phyloP scores from a whole-genome alignment of 1,284 basidiomycete species.

The Mycosarcoma maydis region DNA sequence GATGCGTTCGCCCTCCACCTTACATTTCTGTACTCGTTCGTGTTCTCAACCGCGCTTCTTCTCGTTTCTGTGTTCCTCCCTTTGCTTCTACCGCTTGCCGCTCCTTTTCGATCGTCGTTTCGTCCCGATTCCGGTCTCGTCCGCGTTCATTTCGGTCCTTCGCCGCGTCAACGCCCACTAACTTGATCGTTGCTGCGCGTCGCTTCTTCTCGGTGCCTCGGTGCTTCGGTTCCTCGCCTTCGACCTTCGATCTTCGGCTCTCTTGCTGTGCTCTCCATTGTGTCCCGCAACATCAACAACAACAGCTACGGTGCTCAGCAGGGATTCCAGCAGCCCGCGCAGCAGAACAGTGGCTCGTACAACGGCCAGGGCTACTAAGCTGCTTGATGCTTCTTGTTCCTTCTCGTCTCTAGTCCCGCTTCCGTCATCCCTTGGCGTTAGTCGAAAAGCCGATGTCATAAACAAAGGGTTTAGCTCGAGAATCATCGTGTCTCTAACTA shows the following conservation, averaged over 20 bases:
- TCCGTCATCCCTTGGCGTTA: no score
- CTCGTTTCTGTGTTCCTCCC: conserved; percentile 9
- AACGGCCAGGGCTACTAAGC: conserved; percentile 53
- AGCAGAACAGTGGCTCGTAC: conserved; percentile 43
- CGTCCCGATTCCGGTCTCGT: conserved; percentile 2
- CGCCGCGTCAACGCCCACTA: conserved; percentile 11
- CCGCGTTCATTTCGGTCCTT: background rate
- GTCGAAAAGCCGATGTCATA: no score
- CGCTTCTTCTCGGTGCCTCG: conserved; percentile 2
- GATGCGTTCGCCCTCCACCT: background rate
- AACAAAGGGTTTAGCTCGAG: no score
- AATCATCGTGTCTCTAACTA: no score
- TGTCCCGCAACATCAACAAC: conserved; percentile 1
- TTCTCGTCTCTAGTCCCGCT: background rate
- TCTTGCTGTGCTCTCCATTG: background rate
- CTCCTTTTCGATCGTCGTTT: background rate
- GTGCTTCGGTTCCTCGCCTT: conserved; percentile 1
- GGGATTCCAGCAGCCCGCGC: conserved; percentile 43
- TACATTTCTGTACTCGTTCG: conserved; percentile 3
- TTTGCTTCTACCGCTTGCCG: background rate
- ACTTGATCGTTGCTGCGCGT: conserved; percentile 2
- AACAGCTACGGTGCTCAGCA: conserved; percentile 42
- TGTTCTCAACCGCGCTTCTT: conserved; percentile 24
- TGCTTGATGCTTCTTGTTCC: background rate
- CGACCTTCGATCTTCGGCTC: background rate